Percentiles rank a stretch among this genome's conserved stretches.
Evolutionary conservation across 1,284 basidiomycete species (phyloP).

Genomic region (Microstroma glucosiphilum): DNA sequence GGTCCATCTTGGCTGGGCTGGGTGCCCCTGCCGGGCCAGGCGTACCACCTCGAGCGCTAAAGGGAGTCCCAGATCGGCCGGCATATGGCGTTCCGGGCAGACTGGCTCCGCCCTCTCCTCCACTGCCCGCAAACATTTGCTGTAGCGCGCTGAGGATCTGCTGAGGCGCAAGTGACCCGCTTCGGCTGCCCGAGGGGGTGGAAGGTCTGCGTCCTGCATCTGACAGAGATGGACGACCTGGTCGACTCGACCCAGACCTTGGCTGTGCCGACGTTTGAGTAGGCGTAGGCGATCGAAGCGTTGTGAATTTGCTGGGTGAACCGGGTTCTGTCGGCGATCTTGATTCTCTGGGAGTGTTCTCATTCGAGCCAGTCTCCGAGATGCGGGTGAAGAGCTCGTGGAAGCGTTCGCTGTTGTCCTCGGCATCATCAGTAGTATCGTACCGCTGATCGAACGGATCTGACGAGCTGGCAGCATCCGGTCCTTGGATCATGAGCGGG

Average conservation of each 20-base stretch:
- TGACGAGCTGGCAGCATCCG: background rate
- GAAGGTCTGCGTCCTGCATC: slow-evolving; percentile 12
- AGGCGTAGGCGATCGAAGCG: background rate
- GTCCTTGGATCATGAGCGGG: slow-evolving; percentile 21
- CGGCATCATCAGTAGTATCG: background rate
- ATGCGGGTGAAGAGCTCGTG: slow-evolving; percentile 16
- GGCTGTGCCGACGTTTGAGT: background rate
- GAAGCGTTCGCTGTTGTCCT: background rate
- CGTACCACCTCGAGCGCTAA: slow-evolving; percentile 13
- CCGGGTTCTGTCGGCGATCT: slow-evolving; percentile 18
- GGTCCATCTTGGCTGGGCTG: slow-evolving; percentile 33
- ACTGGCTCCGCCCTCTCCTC: background rate
- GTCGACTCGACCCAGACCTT: background rate
- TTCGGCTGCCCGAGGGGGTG: background rate
- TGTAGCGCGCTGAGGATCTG: slow-evolving; percentile 38
- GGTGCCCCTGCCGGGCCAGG: slow-evolving; percentile 13
- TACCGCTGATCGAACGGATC: background rate
- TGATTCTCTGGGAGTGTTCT: slow-evolving; percentile 20
- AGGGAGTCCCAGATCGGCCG: slow-evolving; percentile 22
- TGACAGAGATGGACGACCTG: slow-evolving; percentile 28
- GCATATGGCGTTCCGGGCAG: slow-evolving; percentile 6
- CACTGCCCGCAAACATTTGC: slow-evolving; percentile 25
- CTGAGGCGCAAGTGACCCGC: slow-evolving; percentile 26
- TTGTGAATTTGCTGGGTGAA: background rate
- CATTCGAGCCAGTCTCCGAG: slow-evolving; percentile 18